These are phyloP conservation scores for Aegle marmelos DNA, from an alignment of 345 rosid genomes.

Conservation along the genomic window DNA sequence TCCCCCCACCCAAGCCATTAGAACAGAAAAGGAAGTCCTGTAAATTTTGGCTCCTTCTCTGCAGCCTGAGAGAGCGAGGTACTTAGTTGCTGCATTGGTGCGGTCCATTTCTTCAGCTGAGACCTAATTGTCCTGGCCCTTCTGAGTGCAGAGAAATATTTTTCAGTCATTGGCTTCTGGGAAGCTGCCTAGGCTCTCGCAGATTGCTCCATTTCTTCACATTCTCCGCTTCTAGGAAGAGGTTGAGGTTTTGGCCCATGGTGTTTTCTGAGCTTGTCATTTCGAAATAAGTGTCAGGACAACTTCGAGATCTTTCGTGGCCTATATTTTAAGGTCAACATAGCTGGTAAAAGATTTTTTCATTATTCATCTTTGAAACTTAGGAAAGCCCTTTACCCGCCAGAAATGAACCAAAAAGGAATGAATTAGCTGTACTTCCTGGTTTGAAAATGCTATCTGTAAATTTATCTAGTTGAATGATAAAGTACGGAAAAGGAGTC, in stretches of 20 bases:
- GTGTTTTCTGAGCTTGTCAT: slow-evolving; percentile 43
- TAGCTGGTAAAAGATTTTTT: slow-evolving; percentile 92
- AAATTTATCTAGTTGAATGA: neutral
- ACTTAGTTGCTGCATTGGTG: slow-evolving; percentile 66
- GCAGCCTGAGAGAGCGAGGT: slow-evolving; percentile 54
- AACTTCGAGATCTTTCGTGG: slow-evolving; percentile 84
- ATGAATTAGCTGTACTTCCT: neutral
- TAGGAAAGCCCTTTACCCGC: neutral
- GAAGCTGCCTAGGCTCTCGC: slow-evolving; percentile 53
- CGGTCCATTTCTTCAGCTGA: slow-evolving; percentile 88
- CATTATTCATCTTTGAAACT: slow-evolving; percentile 69
- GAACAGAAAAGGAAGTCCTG: slow-evolving; percentile 74
- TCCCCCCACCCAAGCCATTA: slow-evolving; percentile 71
- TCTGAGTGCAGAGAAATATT: slow-evolving; percentile 39
- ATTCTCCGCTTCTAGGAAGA: slow-evolving; percentile 84
- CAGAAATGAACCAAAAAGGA: slow-evolving; percentile 2
- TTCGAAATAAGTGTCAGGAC: slow-evolving; percentile 57
- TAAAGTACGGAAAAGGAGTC: neutral
- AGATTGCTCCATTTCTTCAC: slow-evolving; percentile 70
- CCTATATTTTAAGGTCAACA: slow-evolving; percentile 86
- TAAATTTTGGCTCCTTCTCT: slow-evolving; percentile 77
- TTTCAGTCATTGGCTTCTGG: slow-evolving; percentile 62
- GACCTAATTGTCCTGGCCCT: slow-evolving; percentile 58
- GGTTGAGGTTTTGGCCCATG: slow-evolving; percentile 64
- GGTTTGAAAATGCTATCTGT: neutral